Conservation (phyloP, 225 moss, liverwort and hornwort genomes). For the Marchantia polymorpha region DNA sequence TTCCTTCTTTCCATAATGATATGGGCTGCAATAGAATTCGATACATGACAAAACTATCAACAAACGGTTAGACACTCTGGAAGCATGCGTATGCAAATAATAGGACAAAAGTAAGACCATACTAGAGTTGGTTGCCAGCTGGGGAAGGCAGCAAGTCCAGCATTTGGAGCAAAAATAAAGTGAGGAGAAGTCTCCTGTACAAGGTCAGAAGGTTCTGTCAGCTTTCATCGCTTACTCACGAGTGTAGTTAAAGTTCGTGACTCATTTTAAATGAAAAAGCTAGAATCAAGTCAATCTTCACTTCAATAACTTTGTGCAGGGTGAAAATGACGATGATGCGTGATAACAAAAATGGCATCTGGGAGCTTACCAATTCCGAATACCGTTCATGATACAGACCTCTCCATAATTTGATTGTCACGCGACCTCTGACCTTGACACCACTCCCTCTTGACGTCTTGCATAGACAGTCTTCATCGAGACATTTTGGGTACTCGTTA, state of each 20-base stretch:
- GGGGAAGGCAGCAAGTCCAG: conserved; percentile 79
- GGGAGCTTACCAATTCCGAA: conserved; percentile 42
- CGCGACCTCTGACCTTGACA: background rate
- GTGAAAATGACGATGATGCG: background rate
- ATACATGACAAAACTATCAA: background rate
- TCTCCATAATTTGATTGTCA: conserved; percentile 59
- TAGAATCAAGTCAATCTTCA: background rate
- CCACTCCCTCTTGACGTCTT: conserved; percentile 20
- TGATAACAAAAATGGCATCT: background rate
- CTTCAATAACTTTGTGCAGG: background rate
- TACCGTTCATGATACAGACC: conserved; percentile 77
- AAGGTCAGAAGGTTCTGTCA: background rate
- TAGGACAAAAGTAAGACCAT: background rate
- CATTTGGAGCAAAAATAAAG: conserved; percentile 77
- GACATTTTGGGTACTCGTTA: conserved; percentile 44
- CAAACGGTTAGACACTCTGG: background rate
- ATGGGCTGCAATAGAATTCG: background rate
- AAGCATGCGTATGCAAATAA: background rate
- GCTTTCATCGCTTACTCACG: background rate
- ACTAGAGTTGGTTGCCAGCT: conserved; percentile 70
- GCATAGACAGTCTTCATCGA: conserved; percentile 51
- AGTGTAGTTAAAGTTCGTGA: background rate
- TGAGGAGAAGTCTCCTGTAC: conserved; percentile 44
- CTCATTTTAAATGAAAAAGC: background rate
- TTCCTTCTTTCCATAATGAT: background rate